Evolutionary conservation across 768 basidiomycete genomes (phyloP).

Genomic region (Mycena indigotica): DNA sequence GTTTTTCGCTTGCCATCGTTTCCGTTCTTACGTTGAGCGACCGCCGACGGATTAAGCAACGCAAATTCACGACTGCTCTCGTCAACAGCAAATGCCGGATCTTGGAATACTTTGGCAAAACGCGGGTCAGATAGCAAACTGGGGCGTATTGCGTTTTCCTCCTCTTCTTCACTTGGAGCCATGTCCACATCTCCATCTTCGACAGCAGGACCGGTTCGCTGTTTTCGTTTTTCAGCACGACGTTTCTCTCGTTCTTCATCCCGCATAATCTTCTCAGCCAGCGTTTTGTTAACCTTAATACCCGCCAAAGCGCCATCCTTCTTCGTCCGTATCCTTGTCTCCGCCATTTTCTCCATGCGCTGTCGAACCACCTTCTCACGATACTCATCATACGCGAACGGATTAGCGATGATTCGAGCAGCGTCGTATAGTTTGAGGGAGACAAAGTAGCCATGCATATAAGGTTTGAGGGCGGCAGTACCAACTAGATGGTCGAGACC

Average conservation of each 20-base stretch:
- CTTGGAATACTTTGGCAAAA: conserved; percentile 87
- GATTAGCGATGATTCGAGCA: conserved; percentile 93
- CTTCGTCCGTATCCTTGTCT: conserved; percentile 85
- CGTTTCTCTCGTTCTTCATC: conserved; percentile 64
- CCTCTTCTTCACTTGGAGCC: conserved; percentile 24
- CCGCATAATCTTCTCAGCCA: conserved; percentile 81
- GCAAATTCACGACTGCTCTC: conserved; percentile 85
- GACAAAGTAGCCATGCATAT: conserved; percentile 99
- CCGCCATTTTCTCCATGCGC: conserved; percentile 92
- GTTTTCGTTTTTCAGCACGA: conserved; percentile 56
- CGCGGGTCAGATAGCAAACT: conserved; percentile 82
- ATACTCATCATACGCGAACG: conserved; percentile 93
- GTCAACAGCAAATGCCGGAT: conserved; percentile 91
- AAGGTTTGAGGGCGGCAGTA: conserved; percentile 93
- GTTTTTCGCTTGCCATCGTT: conserved; percentile 55
- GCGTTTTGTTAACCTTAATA: conserved; percentile 74
- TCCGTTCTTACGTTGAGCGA: conserved; percentile 49
- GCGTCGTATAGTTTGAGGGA: conserved; percentile 95
- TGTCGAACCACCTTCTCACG: conserved; percentile 85
- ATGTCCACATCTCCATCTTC: conserved; percentile 35
- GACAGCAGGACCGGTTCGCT: conserved; percentile 44
- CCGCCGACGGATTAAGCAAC: conserved; percentile 88
- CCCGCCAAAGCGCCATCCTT: conserved; percentile 52
- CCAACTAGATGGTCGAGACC: conserved; percentile 95
- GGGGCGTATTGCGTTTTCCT: conserved; percentile 17